Percentiles rank a stretch among this genome's conserved stretches.
Conservation (phyloP, 2,329 filamentous ascomycete species). For the Hypoxylon sp. region DNA sequence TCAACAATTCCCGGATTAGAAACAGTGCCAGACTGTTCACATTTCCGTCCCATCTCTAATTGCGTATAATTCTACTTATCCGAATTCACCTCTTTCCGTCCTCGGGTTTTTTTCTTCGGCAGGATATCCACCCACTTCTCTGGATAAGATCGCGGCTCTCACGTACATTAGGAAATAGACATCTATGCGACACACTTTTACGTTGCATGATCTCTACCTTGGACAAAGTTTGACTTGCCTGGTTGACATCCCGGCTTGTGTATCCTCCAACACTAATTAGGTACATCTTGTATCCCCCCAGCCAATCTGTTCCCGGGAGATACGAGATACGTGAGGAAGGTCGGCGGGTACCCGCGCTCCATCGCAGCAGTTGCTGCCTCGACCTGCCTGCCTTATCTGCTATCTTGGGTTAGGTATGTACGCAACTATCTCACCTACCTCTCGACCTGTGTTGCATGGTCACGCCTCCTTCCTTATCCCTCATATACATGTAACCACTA, state of each 20-base stretch:
- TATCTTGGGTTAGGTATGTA: neutral
- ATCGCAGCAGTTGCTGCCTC: conserved; percentile 2
- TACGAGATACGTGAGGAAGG: neutral
- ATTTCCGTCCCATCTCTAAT: neutral
- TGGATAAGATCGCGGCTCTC: neutral
- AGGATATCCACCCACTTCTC: neutral
- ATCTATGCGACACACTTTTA: neutral
- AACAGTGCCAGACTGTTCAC: neutral
- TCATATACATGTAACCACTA: neutral
- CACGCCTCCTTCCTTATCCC: neutral
- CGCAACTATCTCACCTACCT: neutral
- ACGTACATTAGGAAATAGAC: neutral
- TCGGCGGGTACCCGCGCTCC: neutral
- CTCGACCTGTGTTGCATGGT: neutral
- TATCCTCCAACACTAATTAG: neutral
- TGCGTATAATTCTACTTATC: neutral
- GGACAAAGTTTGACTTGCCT: conserved; percentile 10
- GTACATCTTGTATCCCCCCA: neutral
- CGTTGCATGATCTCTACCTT: neutral
- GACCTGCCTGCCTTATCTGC: neutral
- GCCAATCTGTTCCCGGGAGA: neutral
- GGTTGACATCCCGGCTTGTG: neutral
- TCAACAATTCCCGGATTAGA: neutral
- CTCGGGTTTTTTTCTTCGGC: neutral
- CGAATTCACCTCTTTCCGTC: neutral